Conservation (phyloP, 129 eudicot species). For the Tagetes erecta region DNA sequence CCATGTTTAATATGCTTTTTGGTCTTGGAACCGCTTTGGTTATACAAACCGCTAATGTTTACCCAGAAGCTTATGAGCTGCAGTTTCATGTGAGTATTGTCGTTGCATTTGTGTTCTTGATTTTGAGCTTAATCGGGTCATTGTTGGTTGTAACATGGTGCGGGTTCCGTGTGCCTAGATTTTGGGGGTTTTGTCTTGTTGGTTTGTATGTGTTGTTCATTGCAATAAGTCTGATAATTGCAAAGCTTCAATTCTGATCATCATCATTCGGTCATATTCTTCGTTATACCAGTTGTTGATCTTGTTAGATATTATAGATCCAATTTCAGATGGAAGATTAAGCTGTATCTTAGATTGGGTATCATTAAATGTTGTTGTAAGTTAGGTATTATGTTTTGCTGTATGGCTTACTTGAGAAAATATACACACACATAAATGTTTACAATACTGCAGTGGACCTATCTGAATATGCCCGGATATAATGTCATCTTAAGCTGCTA, state of each 20-base stretch:
- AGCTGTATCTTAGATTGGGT: constrained; percentile 28
- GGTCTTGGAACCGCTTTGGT: constrained; percentile 97
- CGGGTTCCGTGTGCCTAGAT: constrained; percentile 83
- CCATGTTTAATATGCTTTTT: constrained; percentile 97
- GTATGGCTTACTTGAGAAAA: background rate
- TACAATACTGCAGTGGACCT: background rate
- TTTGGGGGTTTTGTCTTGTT: constrained; percentile 98
- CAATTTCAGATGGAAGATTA: constrained; percentile 17
- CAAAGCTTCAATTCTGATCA: constrained; percentile 58
- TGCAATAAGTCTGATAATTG: constrained; percentile 67
- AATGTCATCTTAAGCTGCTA: background rate
- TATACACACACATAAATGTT: background rate
- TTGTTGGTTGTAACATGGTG: constrained; percentile 86
- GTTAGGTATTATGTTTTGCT: background rate
- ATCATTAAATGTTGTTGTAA: constrained; percentile 7
- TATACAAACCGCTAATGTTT: constrained; percentile 70
- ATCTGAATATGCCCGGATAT: background rate
- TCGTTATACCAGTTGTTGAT: background rate
- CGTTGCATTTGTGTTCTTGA: constrained; percentile 83
- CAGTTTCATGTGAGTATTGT: constrained; percentile 84
- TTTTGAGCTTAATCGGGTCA: constrained; percentile 90
- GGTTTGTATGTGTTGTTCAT: constrained; percentile 74
- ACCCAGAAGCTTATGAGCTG: constrained; percentile 80
- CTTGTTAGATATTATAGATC: background rate
- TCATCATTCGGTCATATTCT: constrained; percentile 25